These are phyloP conservation scores for Globisporangium barbulae DNA, from an alignment of 352 stramenopile species.

Conservation along the genomic window DNA sequence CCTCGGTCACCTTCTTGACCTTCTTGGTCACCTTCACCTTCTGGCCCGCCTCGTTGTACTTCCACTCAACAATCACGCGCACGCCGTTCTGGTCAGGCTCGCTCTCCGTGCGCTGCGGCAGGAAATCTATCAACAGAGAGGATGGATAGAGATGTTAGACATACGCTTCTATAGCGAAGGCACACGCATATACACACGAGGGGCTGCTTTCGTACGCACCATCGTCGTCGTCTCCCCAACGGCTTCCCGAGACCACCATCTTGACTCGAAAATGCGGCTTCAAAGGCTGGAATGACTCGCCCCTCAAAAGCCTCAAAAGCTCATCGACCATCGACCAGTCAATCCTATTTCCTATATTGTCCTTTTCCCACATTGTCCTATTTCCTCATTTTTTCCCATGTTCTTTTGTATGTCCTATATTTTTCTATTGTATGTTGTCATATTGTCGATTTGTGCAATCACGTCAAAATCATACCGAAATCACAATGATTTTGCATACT, in stretches of 20 bases:
- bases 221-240: conserved; percentile 76
- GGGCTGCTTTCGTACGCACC: conserved; percentile 23
- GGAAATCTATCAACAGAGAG: conserved; percentile 35
- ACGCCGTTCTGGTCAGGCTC: conserved; percentile 80
- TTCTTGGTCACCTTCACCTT: conserved; percentile 92
- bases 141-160: no score
- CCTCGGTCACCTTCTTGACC: conserved; percentile 83
- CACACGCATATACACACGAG: neutral
- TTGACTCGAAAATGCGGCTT: conserved; percentile 14
- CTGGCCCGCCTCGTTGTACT: conserved; percentile 85
- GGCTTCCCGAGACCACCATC: conserved; percentile 74
- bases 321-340: neutral
- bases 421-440: no score
- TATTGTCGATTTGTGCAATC: no score
- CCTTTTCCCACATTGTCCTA: no score
- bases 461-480: no score
- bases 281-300: conserved; percentile 7
- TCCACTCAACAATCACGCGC: conserved; percentile 87
- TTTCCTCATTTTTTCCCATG: no score
- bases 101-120: conserved; percentile 80
- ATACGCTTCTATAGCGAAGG: neutral
- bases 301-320: neutral
- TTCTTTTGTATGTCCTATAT: no score
- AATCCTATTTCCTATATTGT: no score
- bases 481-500: no score